Conservation (phyloP, 768 basidiomycete species). For the Kwoniella bestiolae region DNA sequence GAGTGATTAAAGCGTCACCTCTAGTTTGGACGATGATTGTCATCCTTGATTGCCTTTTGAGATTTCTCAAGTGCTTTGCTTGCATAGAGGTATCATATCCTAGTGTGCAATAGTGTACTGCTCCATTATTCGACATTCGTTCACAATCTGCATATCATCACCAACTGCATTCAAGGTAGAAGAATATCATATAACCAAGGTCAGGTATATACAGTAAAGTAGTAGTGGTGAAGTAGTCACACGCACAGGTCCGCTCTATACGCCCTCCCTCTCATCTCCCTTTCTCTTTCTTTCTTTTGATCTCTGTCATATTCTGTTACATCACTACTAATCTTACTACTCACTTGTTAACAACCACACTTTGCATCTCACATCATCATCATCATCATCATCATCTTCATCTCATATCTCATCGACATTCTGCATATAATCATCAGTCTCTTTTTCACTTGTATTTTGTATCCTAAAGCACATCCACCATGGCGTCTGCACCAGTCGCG, state of each 20-base stretch:
- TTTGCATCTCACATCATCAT: neutral
- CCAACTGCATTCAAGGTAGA: no score
- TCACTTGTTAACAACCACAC: neutral
- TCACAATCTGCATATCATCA: no score
- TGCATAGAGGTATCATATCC: no score
- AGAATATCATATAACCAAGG: no score
- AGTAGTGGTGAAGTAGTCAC: no score
- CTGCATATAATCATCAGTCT: neutral
- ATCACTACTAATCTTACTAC: neutral
- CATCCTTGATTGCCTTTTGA: neutral
- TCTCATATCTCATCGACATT: no score
- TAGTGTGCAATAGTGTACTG: no score
- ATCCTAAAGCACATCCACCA: conserved; percentile 3
- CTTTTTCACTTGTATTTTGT: neutral
- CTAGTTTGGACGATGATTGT: neutral
- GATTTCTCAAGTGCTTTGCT: no score
- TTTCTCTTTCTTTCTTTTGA: neutral
- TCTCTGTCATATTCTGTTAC: neutral
- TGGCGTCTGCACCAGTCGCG: conserved; percentile 25
- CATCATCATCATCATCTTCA: neutral
- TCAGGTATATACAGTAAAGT: no score
- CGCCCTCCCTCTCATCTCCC: conserved; percentile 65
- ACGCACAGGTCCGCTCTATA: conserved; percentile 75
- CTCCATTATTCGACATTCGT: no score
- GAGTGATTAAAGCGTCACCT: neutral